Percentiles rank a stretch among this genome's conserved stretches.
Evolutionary conservation across 495 filamentous ascomycete genomes (phyloP).

Genomic region (Penicillium odoratum): DNA sequence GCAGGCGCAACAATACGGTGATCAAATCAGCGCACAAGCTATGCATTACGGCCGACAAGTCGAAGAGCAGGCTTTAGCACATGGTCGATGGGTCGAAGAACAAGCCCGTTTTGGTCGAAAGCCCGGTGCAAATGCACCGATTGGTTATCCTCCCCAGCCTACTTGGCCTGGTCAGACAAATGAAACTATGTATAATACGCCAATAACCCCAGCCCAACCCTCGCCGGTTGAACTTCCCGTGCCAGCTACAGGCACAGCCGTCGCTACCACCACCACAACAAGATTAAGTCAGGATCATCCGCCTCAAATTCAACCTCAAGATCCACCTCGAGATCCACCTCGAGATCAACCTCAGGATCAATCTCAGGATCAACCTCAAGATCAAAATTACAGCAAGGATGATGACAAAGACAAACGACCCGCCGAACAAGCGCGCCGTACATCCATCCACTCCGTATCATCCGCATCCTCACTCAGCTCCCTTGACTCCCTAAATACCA

Average conservation of each 20-base stretch:
- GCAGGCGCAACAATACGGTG: conserved; percentile 44
- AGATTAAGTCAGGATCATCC: background rate
- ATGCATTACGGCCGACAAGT: conserved; percentile 42
- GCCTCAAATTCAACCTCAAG: conserved; percentile 1
- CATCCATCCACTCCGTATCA: conserved; percentile 35
- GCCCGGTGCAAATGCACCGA: conserved; percentile 11
- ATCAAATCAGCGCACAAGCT: conserved; percentile 43
- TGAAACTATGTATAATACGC: background rate
- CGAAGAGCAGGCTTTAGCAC: conserved; percentile 44
- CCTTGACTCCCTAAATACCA: conserved; percentile 43
- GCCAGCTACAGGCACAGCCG: background rate
- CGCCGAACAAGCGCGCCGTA: conserved; percentile 29
- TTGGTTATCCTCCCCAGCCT: conserved; percentile 7
- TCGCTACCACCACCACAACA: background rate
- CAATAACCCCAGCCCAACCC: conserved; percentile 1
- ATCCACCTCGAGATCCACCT: background rate
- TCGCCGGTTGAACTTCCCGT: background rate
- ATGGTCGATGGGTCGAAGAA: conserved; percentile 45
- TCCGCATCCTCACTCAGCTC: conserved; percentile 45
- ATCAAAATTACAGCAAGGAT: conserved; percentile 4
- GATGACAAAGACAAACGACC: conserved; percentile 10
- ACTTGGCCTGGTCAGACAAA: conserved; percentile 10
- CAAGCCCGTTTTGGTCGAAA: conserved; percentile 38
- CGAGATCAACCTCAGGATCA: background rate
- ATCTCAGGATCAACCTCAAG: background rate